These are phyloP conservation scores for Dothistroma pini DNA, from an alignment of 2,329 filamentous ascomycete species.

Conservation along the genomic window DNA sequence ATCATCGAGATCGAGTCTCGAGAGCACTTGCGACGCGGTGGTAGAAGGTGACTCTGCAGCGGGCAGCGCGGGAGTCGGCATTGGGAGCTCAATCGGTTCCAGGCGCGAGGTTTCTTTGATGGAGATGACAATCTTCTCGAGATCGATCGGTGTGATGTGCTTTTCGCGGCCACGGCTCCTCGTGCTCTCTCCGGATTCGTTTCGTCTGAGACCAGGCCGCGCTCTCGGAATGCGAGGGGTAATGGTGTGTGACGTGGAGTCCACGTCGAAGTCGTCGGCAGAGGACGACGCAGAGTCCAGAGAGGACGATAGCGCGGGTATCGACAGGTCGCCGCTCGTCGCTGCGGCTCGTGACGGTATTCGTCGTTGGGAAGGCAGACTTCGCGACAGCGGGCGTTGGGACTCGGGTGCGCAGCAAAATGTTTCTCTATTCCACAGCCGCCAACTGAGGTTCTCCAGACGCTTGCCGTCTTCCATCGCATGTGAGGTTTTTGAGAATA, in stretches of 20 bases:
- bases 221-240: constrained; percentile 54
- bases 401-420: constrained; percentile 73
- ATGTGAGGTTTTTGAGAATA: constrained; percentile 91
- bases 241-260: constrained; percentile 45
- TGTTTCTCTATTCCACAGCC: constrained; percentile 89
- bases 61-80: constrained; percentile 21
- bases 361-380: constrained; percentile 19
- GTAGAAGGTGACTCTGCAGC: constrained; percentile 20
- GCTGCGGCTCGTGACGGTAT: constrained; percentile 13
- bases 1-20: constrained; percentile 29
- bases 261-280: constrained; percentile 40
- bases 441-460: constrained; percentile 93
- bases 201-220: constrained; percentile 63
- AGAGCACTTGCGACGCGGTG: constrained; percentile 33
- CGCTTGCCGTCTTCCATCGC: constrained; percentile 89
- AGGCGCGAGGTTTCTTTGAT: constrained; percentile 81
- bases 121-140: constrained; percentile 90
- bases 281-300: constrained; percentile 44
- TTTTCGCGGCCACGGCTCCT: constrained; percentile 72
- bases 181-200: constrained; percentile 63
- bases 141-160: constrained; percentile 86
- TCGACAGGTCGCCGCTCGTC: constrained; percentile 18
- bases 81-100: constrained; percentile 50
- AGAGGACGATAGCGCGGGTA: constrained; percentile 47
- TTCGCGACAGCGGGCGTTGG: constrained; percentile 25